phyloP scores from a whole-genome alignment of 805 yeast species.

The Saccharomycopsis sp. region DNA sequence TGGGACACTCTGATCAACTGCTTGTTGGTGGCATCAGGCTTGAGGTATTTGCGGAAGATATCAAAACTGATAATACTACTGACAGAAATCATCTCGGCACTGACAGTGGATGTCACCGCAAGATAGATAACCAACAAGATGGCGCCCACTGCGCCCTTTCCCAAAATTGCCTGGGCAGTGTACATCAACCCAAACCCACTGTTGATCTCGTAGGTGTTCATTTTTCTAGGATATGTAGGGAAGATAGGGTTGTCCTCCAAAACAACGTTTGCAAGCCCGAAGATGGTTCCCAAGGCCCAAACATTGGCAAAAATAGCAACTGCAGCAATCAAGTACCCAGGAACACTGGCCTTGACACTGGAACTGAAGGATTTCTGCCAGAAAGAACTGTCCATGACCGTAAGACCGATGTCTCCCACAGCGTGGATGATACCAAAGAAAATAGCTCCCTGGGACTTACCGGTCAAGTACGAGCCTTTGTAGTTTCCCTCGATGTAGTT shows the following conservation, averaged over 20 bases:
- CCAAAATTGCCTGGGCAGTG: slow-evolving; percentile 59
- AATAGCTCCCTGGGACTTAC: slow-evolving; percentile 32
- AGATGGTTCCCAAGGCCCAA: slow-evolving; percentile 33
- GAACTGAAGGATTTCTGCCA: slow-evolving; percentile 38
- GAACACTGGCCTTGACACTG: slow-evolving; percentile 31
- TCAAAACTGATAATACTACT: slow-evolving; percentile 35
- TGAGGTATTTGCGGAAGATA: slow-evolving; percentile 32
- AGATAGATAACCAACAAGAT: slow-evolving; percentile 35
- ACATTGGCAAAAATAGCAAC: slow-evolving; percentile 30
- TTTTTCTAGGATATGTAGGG: slow-evolving; percentile 2
- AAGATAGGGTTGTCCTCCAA: background rate
- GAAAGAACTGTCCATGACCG: slow-evolving; percentile 35
- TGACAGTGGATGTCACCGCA: slow-evolving; percentile 37
- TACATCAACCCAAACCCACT: slow-evolving; percentile 24
- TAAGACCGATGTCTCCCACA: slow-evolving; percentile 34
- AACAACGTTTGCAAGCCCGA: slow-evolving; percentile 32
- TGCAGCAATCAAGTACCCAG: slow-evolving; percentile 34
- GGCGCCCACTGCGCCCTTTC: slow-evolving; percentile 64
- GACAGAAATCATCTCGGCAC: slow-evolving; percentile 36
- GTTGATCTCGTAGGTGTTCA: slow-evolving; percentile 1
- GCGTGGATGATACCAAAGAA: slow-evolving; percentile 26
- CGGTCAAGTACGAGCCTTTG: slow-evolving; percentile 32
- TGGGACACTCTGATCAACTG: slow-evolving; percentile 34
- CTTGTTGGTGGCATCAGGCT: slow-evolving; percentile 30
- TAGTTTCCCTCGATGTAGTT: slow-evolving; percentile 27